These are phyloP conservation scores for Populus nigra DNA, from an alignment of 345 rosid genomes.

Conservation along the genomic window DNA sequence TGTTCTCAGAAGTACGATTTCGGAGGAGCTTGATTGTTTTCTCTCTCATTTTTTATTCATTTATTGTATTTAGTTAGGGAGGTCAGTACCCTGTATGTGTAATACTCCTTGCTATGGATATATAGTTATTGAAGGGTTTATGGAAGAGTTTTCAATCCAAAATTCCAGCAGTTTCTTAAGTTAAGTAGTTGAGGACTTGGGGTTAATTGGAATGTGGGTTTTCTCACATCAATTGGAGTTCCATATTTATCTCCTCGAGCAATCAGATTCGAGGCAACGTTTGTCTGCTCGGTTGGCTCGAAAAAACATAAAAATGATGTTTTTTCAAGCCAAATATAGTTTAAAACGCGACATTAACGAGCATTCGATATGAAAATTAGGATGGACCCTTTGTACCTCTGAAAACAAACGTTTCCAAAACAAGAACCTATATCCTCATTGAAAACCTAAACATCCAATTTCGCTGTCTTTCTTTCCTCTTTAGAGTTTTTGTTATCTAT, in stretches of 20 bases:
- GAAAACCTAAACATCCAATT: too few species aligned
- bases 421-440: too few species aligned
- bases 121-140: background rate
- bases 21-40: background rate
- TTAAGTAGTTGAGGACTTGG: background rate
- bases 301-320: too few species aligned
- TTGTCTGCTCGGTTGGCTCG: too few species aligned
- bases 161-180: background rate
- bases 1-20: background rate
- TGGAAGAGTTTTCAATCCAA: background rate
- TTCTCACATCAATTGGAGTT: background rate
- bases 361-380: too few species aligned
- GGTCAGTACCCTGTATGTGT: background rate
- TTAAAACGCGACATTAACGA: too few species aligned
- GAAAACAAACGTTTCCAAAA: too few species aligned
- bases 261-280: too few species aligned
- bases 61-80: background rate
- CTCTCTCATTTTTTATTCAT: background rate
- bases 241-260: background rate
- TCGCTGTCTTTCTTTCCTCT: too few species aligned
- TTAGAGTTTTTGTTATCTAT: too few species aligned
- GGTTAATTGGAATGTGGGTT: background rate
- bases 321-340: too few species aligned
- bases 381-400: too few species aligned
- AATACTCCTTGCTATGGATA: background rate